Conservation (phyloP, 2,329 filamentous ascomycete genomes). For the Sclerotinia trifoliorum region DNA sequence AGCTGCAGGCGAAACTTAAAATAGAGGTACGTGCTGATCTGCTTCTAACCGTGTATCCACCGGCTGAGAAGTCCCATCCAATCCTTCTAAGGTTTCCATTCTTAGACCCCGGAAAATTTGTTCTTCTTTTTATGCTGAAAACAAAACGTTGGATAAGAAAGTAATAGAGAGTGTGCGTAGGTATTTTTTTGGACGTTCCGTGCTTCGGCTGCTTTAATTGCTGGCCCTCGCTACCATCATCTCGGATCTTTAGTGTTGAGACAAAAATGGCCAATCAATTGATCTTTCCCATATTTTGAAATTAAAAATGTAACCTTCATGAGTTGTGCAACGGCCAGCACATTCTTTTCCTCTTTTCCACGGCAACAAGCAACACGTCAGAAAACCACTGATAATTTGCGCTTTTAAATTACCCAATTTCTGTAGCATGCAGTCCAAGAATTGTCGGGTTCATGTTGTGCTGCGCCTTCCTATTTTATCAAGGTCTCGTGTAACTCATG, state of each 20-base stretch:
- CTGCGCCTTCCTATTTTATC: slow-evolving; percentile 17
- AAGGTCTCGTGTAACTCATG: slow-evolving; percentile 11
- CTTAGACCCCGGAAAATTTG: slow-evolving; percentile 2
- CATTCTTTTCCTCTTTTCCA: slow-evolving; percentile 12
- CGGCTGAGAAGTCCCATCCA: slow-evolving; percentile 15
- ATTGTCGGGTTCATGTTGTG: slow-evolving; percentile 23
- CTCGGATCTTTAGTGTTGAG: slow-evolving; percentile 1
- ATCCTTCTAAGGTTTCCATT: slow-evolving; percentile 9
- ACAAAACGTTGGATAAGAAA: not conserved
- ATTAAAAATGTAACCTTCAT: slow-evolving; percentile 20
- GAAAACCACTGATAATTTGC: slow-evolving; percentile 16
- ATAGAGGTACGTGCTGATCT: slow-evolving; percentile 10
- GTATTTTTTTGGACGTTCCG: not conserved
- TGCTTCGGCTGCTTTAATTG: slow-evolving; percentile 1
- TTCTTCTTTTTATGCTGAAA: not conserved
- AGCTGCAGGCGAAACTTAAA: slow-evolving; percentile 17
- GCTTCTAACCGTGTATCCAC: slow-evolving; percentile 9
- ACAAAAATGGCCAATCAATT: slow-evolving; percentile 6
- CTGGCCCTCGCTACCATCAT: slow-evolving; percentile 23
- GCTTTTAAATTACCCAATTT: slow-evolving; percentile 6
- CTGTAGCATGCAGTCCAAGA: slow-evolving; percentile 19
- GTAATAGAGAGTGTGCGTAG: not conserved
- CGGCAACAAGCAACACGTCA: slow-evolving; percentile 21
- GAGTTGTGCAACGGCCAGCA: slow-evolving; percentile 22
- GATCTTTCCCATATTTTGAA: slow-evolving; percentile 9